A percentile compares a stretch with the other conserved stretches of the same genome.
phyloP scores from a whole-genome alignment of 768 basidiomycete genomes.

The Hemileccinum impolitum region DNA sequence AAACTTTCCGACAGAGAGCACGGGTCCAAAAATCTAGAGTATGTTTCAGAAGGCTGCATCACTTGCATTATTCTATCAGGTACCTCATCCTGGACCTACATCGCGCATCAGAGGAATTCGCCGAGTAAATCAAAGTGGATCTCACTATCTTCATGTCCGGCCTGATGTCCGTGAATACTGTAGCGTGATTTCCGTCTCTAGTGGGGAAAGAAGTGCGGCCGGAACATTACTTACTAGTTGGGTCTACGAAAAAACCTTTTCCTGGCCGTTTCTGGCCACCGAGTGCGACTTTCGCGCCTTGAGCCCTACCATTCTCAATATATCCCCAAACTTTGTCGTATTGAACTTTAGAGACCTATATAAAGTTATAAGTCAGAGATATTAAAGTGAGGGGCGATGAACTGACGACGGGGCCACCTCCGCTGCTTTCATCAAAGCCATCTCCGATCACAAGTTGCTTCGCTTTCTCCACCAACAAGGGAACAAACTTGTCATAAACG shows the following conservation, averaged over 20 bases:
- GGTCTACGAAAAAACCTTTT: slow-evolving; percentile 87
- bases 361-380: slow-evolving; percentile 7
- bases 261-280: slow-evolving; percentile 78
- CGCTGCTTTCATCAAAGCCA: slow-evolving; percentile 70
- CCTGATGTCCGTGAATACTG: slow-evolving; percentile 80
- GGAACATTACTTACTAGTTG: slow-evolving; percentile 62
- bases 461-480: slow-evolving; percentile 60
- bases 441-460: slow-evolving; percentile 73
- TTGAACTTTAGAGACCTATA: slow-evolving; percentile 78
- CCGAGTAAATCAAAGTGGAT: slow-evolving; percentile 3
- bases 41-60: slow-evolving; percentile 10
- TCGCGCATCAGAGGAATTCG: slow-evolving; percentile 21
- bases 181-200: slow-evolving; percentile 4
- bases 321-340: slow-evolving; percentile 86
- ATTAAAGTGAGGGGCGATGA: slow-evolving; percentile 1
- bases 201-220: slow-evolving; percentile 2
- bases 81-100: slow-evolving; percentile 33
- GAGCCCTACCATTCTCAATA: slow-evolving; percentile 79
- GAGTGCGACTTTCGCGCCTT: slow-evolving; percentile 74
- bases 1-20: slow-evolving; percentile 80
- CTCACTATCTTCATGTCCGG: slow-evolving; percentile 84
- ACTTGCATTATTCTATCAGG: slow-evolving; percentile 5
- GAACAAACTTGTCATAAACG: slow-evolving; percentile 82
- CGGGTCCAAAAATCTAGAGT: slow-evolving; percentile 88
- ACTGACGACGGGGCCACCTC: slow-evolving; percentile 82